Conservation (phyloP, 768 basidiomycete species). For the Rossbeevera mucosa region DNA sequence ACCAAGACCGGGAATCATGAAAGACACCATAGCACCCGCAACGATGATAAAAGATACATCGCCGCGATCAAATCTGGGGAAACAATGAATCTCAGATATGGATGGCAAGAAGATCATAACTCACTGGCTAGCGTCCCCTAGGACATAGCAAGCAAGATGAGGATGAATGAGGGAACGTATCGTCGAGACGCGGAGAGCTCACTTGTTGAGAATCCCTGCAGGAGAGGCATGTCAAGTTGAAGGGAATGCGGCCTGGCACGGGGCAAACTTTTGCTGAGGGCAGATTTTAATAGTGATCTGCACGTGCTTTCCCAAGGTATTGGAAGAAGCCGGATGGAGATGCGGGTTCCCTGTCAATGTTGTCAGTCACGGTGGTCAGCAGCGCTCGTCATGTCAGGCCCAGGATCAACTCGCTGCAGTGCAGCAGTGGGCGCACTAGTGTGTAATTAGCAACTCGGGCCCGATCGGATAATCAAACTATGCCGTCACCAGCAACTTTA, state of each 20-base stretch:
- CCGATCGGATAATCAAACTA: neutral
- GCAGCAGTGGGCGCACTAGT: neutral
- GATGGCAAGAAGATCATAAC: slow-evolving; percentile 4
- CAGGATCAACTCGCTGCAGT: neutral
- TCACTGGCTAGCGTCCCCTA: slow-evolving; percentile 29
- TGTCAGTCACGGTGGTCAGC: neutral
- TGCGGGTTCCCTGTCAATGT: neutral
- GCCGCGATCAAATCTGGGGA: slow-evolving; percentile 58
- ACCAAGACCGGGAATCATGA: slow-evolving; percentile 79
- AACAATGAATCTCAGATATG: slow-evolving; percentile 5
- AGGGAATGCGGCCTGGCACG: neutral
- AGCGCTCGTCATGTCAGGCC: neutral
- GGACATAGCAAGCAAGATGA: slow-evolving; percentile 2
- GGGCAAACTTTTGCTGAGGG: neutral
- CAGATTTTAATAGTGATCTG: neutral
- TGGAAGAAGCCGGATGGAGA: neutral
- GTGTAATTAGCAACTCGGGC: neutral
- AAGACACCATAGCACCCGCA: slow-evolving; percentile 64
- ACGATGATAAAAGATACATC: slow-evolving; percentile 69
- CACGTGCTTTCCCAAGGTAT: neutral
- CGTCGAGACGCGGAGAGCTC: neutral
- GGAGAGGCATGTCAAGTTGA: neutral
- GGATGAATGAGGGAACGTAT: slow-evolving; percentile 1
- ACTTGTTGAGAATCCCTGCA: neutral
- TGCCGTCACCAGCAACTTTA: neutral